A percentile compares a stretch with the other conserved stretches of the same genome.
These are phyloP conservation scores for Castanea crenata DNA, from an alignment of 306 rosid species.

Conservation along the genomic window DNA sequence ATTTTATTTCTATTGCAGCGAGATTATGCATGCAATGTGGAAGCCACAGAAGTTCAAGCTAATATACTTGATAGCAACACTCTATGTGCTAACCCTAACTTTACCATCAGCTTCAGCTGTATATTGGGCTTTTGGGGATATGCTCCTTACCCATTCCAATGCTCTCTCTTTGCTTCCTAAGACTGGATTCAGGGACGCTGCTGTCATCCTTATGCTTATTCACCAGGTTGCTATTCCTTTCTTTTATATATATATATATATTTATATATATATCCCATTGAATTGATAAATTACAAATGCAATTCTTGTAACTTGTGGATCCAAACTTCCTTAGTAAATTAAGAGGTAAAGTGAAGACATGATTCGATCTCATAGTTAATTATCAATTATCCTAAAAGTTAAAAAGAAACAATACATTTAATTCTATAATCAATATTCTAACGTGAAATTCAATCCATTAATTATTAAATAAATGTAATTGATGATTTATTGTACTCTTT, in stretches of 20 bases:
- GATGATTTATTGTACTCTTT: not conserved
- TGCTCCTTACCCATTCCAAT: conserved; percentile 85
- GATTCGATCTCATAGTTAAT: too few relatives aligned
- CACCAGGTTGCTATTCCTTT: conserved; percentile 60
- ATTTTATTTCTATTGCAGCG: conserved; percentile 46
- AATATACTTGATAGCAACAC: conserved; percentile 85
- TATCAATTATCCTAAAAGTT: too few relatives aligned
- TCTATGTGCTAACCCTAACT: conserved; percentile 86
- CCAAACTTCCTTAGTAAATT: too few relatives aligned
- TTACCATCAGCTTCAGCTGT: conserved; percentile 93
- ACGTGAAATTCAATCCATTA: too few relatives aligned
- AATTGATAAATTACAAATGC: too few relatives aligned
- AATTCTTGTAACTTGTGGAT: too few relatives aligned
- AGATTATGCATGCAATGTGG: conserved; percentile 99
- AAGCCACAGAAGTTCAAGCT: conserved; percentile 95
- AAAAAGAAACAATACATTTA: too few relatives aligned
- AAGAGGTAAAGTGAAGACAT: too few relatives aligned
- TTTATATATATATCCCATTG: too few relatives aligned
- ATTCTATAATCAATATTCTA: too few relatives aligned
- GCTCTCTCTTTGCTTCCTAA: conserved; percentile 87
- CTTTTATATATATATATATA: too few relatives aligned
- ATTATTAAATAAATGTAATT: not conserved
- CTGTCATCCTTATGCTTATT: conserved; percentile 94
- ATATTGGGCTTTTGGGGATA: conserved; percentile 95
- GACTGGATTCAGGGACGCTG: conserved; percentile 69